Conservation (phyloP, 495 filamentous ascomycete species). For the Neurospora sp. region DNA sequence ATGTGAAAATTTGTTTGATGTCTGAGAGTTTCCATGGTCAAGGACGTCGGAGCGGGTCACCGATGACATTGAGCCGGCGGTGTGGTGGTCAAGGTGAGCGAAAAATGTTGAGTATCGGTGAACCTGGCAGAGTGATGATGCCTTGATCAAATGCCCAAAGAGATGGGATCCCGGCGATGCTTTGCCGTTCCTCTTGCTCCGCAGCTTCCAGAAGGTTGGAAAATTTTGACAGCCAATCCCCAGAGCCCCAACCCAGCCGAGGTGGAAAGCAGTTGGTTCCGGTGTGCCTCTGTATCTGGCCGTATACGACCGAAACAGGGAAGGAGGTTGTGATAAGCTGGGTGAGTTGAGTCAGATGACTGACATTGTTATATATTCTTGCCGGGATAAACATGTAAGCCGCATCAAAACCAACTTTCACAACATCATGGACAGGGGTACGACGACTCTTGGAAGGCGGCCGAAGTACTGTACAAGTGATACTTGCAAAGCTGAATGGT, state of each 20-base stretch:
- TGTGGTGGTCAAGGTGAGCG: not conserved
- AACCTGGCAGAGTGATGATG: not conserved
- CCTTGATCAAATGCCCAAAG: not conserved
- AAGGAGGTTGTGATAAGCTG: not conserved
- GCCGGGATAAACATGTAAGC: not conserved
- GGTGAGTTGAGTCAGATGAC: not conserved
- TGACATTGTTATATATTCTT: not conserved
- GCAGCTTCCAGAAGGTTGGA: not conserved
- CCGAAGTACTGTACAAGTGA: not conserved
- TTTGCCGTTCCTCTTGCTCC: not conserved
- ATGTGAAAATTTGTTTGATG: not conserved
- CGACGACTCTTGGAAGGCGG: not conserved
- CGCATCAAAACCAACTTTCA: not conserved
- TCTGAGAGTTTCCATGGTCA: not conserved
- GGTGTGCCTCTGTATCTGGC: not conserved
- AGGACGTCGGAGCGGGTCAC: not conserved
- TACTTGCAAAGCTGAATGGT: not conserved
- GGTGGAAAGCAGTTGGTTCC: not conserved
- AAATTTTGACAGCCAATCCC: not conserved
- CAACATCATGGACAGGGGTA: not conserved
- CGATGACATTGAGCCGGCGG: not conserved
- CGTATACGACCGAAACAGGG: not conserved
- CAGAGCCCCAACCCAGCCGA: not conserved
- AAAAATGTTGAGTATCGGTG: not conserved
- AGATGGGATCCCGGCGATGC: not conserved